These are phyloP conservation scores for Cronartium ribicola DNA, from an alignment of 1,284 basidiomycete genomes.

Conservation along the genomic window DNA sequence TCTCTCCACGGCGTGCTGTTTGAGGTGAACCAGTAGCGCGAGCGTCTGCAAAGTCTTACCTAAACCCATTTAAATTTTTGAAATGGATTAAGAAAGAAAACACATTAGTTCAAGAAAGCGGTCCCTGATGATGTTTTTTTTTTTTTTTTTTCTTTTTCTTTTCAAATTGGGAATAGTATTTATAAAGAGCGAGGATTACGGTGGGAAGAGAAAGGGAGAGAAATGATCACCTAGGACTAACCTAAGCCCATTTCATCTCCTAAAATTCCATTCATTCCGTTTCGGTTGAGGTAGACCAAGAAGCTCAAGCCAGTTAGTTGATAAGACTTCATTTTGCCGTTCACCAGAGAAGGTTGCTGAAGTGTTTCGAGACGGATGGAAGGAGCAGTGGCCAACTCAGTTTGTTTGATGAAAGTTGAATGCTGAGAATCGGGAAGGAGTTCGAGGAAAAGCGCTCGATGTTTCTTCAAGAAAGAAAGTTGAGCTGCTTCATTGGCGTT, in stretches of 20 bases:
- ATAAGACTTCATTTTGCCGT: conserved; percentile 29
- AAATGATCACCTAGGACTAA: background rate
- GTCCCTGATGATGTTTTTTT: too few relatives aligned
- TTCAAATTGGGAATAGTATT: too few relatives aligned
- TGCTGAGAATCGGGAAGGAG: conserved; percentile 4
- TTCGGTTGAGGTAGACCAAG: conserved; percentile 59
- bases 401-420: background rate
- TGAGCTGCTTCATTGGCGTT: background rate
- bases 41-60: conserved; percentile 66
- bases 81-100: background rate
- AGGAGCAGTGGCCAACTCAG: background rate
- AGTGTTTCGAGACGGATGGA: background rate
- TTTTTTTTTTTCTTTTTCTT: too few relatives aligned
- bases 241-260: conserved; percentile 63
- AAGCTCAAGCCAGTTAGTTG: conserved; percentile 60
- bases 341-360: conserved; percentile 13
- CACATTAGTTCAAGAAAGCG: background rate
- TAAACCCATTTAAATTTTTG: background rate
- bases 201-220: too few relatives aligned
- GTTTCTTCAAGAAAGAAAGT: conserved; percentile 3
- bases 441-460: conserved; percentile 7
- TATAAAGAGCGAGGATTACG: too few relatives aligned
- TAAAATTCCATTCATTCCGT: conserved; percentile 63
- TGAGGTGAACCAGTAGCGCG: conserved; percentile 60
- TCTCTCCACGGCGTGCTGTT: conserved; percentile 51